Percentiles rank a stretch among this genome's conserved stretches.
phyloP scores from a whole-genome alignment of 441 rosid genomes.

The Francoa sonchifolia region DNA sequence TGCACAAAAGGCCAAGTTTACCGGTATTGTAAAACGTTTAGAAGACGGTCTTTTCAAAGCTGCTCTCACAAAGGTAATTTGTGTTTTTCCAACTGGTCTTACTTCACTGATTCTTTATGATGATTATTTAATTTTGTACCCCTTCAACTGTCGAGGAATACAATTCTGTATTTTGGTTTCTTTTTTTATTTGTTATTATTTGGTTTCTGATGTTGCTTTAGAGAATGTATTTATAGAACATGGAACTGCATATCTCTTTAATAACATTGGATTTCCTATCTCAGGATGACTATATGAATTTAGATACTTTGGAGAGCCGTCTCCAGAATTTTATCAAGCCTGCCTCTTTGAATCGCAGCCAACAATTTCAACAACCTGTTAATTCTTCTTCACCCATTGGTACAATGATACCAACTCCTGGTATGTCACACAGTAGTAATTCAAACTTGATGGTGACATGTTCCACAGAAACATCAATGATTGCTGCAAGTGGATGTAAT shows the following conservation, averaged over 20 bases:
- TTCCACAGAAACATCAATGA: slow-evolving; percentile 53
- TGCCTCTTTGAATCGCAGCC: slow-evolving; percentile 33
- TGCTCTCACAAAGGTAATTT: slow-evolving; percentile 58
- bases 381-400: slow-evolving; percentile 56
- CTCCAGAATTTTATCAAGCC: slow-evolving; percentile 42
- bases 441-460: slow-evolving; percentile 48
- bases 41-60: slow-evolving; percentile 85
- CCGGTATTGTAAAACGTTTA: slow-evolving; percentile 71
- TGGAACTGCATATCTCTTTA: neutral
- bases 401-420: slow-evolving; percentile 98
- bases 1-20: slow-evolving; percentile 34
- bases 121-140: slow-evolving; percentile 2
- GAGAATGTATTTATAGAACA: neutral
- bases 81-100: neutral
- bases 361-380: slow-evolving; percentile 35
- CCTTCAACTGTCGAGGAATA: neutral
- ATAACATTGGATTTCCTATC: slow-evolving; percentile 11
- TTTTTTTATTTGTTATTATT: neutral
- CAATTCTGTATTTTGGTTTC: too few species aligned
- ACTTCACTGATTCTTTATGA: neutral
- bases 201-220: neutral
- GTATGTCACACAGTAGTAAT: slow-evolving; percentile 65
- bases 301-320: slow-evolving; percentile 60
- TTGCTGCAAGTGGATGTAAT: slow-evolving; percentile 39
- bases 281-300: slow-evolving; percentile 79